Percentiles rank a stretch among this genome's conserved stretches.
phyloP scores from a whole-genome alignment of 768 basidiomycete genomes.

The Cystobasidium ongulense region DNA sequence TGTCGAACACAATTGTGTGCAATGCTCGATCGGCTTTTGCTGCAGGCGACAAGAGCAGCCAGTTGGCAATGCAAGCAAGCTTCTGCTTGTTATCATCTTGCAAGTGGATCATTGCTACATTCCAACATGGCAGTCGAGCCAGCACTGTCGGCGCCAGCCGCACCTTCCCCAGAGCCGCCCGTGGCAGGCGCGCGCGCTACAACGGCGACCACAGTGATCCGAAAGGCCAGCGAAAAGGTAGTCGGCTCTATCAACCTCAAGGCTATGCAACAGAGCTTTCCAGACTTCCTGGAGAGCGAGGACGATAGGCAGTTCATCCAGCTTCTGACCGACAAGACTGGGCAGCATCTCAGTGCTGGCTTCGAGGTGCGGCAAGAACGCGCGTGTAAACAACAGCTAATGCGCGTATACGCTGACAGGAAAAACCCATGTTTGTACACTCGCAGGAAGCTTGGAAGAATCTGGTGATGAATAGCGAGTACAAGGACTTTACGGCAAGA shows the following conservation, averaged over 20 bases:
- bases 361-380: constrained; percentile 14
- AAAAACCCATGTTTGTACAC: neutral
- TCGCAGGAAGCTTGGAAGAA: constrained; percentile 16
- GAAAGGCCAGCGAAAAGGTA: constrained; percentile 7
- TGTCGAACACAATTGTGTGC: neutral
- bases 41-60: no score
- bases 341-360: constrained; percentile 21
- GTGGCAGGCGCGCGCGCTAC: neutral
- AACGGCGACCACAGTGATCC: neutral
- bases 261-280: constrained; percentile 26
- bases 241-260: constrained; percentile 10
- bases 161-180: neutral
- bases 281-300: constrained; percentile 17
- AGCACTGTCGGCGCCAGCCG: neutral
- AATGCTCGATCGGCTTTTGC: neutral
- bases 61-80: no score
- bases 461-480: constrained; percentile 11
- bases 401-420: neutral
- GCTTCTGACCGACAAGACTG: neutral
- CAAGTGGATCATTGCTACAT: neutral
- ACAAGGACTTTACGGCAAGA: neutral
- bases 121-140: neutral
- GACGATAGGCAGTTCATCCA: constrained; percentile 15
- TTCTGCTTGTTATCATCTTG: no score
- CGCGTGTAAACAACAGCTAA: constrained; percentile 2